Evolutionary conservation across 164 flowering plant genomes (phyloP).

Genomic region (Macadamia integrifolia): DNA sequence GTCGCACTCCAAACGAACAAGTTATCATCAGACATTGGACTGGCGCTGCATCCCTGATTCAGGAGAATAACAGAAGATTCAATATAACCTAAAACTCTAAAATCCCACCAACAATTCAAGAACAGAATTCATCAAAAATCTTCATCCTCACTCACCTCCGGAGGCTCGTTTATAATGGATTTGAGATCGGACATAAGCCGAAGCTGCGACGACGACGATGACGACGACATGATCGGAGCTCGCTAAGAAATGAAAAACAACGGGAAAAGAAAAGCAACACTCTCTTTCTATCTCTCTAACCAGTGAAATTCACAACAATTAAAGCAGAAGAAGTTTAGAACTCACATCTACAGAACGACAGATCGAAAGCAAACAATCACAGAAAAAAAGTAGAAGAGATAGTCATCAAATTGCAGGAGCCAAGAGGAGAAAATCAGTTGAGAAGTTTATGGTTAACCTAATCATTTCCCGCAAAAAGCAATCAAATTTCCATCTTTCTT

Average conservation of each 20-base stretch:
- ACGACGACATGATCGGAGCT: conserved; percentile 21
- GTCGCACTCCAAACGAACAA: conserved; percentile 55
- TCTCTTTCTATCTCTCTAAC: not conserved
- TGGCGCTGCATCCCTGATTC: conserved; percentile 50
- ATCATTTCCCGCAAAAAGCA: too few species aligned
- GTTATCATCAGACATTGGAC: conserved; percentile 43
- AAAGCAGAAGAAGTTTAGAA: not conserved
- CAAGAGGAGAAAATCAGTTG: not conserved
- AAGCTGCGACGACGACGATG: conserved; percentile 46
- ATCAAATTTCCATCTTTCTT: too few species aligned
- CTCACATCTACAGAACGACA: not conserved
- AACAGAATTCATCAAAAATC: too few species aligned
- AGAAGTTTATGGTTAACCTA: too few species aligned
- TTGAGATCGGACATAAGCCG: conserved; percentile 57
- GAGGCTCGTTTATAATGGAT: conserved; percentile 44
- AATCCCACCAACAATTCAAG: too few species aligned
- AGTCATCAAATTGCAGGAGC: too few species aligned
- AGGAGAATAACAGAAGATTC: not conserved
- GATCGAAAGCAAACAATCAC: not conserved
- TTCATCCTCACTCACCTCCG: conserved; percentile 28
- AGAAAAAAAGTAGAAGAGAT: too few species aligned
- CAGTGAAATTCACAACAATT: not conserved
- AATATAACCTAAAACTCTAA: not conserved
- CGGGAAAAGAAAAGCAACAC: too few species aligned
- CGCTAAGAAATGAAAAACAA: too few species aligned